Percentiles rank a stretch among this genome's conserved stretches.
phyloP scores from a whole-genome alignment of 176 grass and related monocot genomes.

The Phragmites australis region DNA sequence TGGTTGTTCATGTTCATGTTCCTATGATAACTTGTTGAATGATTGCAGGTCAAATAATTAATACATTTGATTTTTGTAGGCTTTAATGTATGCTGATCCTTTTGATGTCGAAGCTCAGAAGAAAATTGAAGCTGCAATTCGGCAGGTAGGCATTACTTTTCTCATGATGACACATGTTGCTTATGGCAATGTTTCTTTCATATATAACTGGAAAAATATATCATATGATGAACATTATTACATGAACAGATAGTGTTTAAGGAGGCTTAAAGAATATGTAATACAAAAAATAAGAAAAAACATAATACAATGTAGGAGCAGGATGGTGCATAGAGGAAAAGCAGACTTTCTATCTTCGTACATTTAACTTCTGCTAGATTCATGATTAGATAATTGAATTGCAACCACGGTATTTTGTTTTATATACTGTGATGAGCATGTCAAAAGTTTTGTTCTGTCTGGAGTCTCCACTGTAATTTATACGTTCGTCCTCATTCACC shows the following conservation, averaged over 20 bases:
- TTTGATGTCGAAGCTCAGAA: constrained; percentile 97
- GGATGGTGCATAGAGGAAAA: not conserved
- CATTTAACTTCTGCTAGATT: constrained; percentile 17
- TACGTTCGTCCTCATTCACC: constrained; percentile 1
- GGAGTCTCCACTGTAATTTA: not conserved
- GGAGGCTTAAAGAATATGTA: not conserved
- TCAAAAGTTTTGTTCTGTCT: constrained; percentile 28
- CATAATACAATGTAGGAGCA: not conserved
- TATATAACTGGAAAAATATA: constrained; percentile 9
- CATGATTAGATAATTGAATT: constrained; percentile 9
- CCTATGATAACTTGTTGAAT: constrained; percentile 17
- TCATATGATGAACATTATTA: constrained; percentile 19
- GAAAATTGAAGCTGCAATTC: constrained; percentile 99
- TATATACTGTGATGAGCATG: not conserved
- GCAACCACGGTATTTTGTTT: not conserved
- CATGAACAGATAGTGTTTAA: not conserved
- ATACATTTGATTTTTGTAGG: constrained; percentile 45
- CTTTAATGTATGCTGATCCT: constrained; percentile 86
- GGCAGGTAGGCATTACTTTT: constrained; percentile 62
- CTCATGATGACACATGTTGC: constrained; percentile 1
- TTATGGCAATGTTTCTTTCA: not conserved
- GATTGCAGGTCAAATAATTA: not conserved
- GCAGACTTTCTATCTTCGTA: constrained; percentile 1
- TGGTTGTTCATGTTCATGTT: constrained; percentile 17
- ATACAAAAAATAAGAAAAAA: not conserved